phyloP scores from a whole-genome alignment of 1,284 basidiomycete genomes.

The Lignosus rhinocerotis region DNA sequence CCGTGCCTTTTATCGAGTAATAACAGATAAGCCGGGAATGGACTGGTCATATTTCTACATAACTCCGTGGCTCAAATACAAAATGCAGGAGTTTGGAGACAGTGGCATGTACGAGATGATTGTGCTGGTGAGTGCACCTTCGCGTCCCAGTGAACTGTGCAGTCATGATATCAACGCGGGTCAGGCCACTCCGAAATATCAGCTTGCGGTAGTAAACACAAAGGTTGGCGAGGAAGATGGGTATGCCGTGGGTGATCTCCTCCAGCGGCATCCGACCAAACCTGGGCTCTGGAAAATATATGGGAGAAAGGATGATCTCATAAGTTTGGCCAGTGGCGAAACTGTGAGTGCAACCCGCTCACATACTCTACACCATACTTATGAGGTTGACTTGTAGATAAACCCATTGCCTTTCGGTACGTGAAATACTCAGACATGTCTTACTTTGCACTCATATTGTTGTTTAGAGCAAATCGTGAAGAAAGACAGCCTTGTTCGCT shows the following conservation, averaged over 20 bases:
- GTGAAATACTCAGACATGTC: not conserved
- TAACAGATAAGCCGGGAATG: constrained; percentile 7
- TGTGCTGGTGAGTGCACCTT: not conserved
- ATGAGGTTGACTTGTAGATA: not conserved
- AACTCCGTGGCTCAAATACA: constrained; percentile 2
- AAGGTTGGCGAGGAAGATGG: not conserved
- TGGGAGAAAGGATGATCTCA: constrained; percentile 5
- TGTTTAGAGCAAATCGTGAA: constrained; percentile 39
- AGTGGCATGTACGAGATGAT: constrained; percentile 10
- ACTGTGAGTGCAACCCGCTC: not conserved
- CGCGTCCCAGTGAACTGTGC: not conserved
- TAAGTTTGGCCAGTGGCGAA: not conserved
- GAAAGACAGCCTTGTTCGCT: constrained; percentile 35
- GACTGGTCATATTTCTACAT: constrained; percentile 17
- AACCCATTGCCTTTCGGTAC: constrained; percentile 12
- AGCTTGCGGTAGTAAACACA: not conserved
- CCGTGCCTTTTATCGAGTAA: not conserved
- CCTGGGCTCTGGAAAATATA: constrained; percentile 2
- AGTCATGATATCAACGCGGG: not conserved
- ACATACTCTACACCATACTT: too few species aligned
- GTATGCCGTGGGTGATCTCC: constrained; percentile 4
- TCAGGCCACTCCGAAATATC: not conserved
- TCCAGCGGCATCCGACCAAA: constrained; percentile 1
- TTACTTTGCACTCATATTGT: not conserved
- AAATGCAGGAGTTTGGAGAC: not conserved